These are phyloP conservation scores for Debaryomyces sp. DNA, from an alignment of 1,139 yeast species.

Conservation along the genomic window DNA sequence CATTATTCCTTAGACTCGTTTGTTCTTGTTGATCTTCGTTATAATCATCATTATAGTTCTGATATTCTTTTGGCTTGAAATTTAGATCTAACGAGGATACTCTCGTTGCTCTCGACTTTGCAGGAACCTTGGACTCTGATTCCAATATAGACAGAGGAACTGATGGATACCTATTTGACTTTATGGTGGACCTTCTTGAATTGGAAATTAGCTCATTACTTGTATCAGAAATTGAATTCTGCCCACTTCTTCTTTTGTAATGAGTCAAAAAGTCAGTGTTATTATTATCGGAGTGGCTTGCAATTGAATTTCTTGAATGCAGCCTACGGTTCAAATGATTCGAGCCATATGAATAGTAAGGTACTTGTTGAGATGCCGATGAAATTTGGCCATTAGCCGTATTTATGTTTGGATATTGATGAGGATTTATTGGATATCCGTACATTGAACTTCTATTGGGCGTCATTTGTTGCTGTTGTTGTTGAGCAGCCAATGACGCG, in stretches of 20 bases:
- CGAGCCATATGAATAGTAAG: not conserved
- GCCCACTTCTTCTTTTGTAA: conserved; percentile 3
- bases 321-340: not conserved
- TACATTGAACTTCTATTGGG: not conserved
- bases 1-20: not conserved
- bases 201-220: conserved; percentile 29
- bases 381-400: not conserved
- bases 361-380: not conserved
- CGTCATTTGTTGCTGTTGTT: not conserved
- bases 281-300: not conserved
- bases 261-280: conserved; percentile 7
- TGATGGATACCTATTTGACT: conserved; percentile 41
- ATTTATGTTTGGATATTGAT: not conserved
- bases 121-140: conserved; percentile 5
- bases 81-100: conserved; percentile 29
- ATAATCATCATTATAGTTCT: conserved; percentile 14
- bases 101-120: conserved; percentile 14
- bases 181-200: conserved; percentile 37
- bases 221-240: conserved; percentile 8
- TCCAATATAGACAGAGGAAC: conserved; percentile 29
- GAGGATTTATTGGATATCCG: not conserved
- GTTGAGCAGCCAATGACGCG: conserved; percentile 26
- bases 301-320: not conserved
- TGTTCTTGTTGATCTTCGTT: conserved; percentile 3
- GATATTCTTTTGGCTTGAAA: conserved; percentile 24